Conservation (phyloP, 768 basidiomycete species). For the Phallus indusiatus region DNA sequence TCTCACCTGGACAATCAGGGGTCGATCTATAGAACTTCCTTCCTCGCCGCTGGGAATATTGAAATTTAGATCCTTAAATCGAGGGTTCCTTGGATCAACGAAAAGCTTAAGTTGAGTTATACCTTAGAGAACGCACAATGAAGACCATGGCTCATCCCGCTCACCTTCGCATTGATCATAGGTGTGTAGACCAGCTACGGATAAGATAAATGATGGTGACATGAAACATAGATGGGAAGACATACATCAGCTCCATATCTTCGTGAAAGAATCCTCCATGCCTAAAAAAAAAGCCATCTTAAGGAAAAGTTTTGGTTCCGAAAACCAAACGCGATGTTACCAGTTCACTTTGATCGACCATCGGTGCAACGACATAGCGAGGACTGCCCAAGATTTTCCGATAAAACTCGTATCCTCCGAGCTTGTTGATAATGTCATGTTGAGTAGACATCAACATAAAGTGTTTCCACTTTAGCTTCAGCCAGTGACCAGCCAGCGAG, state of each 20-base stretch:
- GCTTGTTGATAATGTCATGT: constrained; percentile 26
- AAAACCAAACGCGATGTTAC: constrained; percentile 37
- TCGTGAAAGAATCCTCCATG: constrained; percentile 80
- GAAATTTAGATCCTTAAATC: constrained; percentile 56
- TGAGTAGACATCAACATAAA: not conserved
- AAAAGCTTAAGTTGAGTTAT: constrained; percentile 45
- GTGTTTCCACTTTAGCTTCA: not conserved
- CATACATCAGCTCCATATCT: constrained; percentile 71
- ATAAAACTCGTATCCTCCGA: constrained; percentile 80
- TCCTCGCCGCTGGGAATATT: constrained; percentile 70
- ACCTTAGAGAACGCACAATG: constrained; percentile 13
- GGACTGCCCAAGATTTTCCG: constrained; percentile 69
- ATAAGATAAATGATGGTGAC: constrained; percentile 13
- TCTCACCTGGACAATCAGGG: constrained; percentile 66
- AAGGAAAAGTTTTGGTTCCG: not conserved
- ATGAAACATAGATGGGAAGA: not conserved
- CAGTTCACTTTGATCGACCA: constrained; percentile 97
- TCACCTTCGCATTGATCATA: constrained; percentile 92
- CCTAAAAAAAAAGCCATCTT: constrained; percentile 34
- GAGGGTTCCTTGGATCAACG: constrained; percentile 38
- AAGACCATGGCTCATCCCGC: not conserved
- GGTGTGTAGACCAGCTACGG: constrained; percentile 83
- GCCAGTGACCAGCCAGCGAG: not conserved
- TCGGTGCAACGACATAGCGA: constrained; percentile 88
- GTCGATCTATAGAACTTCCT: constrained; percentile 67